These are phyloP conservation scores for Penicillium janthinellum DNA, from an alignment of 2,329 filamentous ascomycete genomes.

Conservation along the genomic window DNA sequence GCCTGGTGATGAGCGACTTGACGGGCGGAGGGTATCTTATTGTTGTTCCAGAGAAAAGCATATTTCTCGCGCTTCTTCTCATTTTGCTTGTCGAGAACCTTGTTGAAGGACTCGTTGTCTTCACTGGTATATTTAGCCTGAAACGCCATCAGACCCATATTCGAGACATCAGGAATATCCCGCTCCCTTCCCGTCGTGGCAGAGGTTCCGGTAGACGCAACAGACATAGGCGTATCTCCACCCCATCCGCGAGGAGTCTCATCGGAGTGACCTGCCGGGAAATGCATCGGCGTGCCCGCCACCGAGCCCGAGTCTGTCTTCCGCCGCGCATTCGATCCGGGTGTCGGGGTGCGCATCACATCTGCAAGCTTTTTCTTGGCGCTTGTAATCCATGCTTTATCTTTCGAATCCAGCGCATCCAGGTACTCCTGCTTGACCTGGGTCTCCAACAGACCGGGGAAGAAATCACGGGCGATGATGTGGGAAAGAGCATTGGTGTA, in stretches of 20 bases:
- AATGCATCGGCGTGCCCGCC: conserved; percentile 60
- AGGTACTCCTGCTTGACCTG: conserved; percentile 90
- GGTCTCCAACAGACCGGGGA: conserved; percentile 83
- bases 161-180: conserved; percentile 63
- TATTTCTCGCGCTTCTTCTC: conserved; percentile 80
- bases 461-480: conserved; percentile 96
- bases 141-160: conserved; percentile 80
- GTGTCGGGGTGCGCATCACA: conserved; percentile 80
- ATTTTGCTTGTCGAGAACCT: conserved; percentile 87
- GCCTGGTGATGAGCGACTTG: conserved; percentile 58
- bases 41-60: conserved; percentile 83
- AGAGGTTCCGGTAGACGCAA: conserved; percentile 45
- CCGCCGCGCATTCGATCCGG: conserved; percentile 48
- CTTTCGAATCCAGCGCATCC: conserved; percentile 82
- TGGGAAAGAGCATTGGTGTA: conserved; percentile 89
- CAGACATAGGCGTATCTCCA: conserved; percentile 73
- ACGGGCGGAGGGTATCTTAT: conserved; percentile 71
- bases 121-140: conserved; percentile 95
- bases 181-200: conserved; percentile 40
- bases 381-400: conserved; percentile 82
- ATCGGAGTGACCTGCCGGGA: conserved; percentile 14
- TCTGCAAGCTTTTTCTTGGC: conserved; percentile 72
- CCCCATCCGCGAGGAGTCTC: conserved; percentile 55
- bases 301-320: conserved; percentile 18
- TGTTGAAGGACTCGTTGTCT: conserved; percentile 97